phyloP scores from a whole-genome alignment of 1,284 basidiomycete species.

The Taiwanofungus camphoratus region DNA sequence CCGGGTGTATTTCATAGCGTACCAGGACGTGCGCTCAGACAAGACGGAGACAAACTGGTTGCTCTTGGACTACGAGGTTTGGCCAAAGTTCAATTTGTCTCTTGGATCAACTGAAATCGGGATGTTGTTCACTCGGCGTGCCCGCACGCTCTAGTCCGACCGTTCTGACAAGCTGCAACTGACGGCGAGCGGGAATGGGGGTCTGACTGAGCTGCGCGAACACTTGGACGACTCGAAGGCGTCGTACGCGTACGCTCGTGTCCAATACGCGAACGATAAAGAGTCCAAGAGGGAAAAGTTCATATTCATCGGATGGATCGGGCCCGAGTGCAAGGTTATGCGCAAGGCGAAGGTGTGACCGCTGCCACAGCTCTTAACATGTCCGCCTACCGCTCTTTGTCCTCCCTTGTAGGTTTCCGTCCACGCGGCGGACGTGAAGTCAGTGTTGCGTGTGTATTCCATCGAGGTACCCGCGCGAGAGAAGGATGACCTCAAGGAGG shows the following conservation, averaged over 20 bases:
- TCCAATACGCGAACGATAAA: constrained; percentile 83
- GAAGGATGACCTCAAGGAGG: constrained; percentile 78
- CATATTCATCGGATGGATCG: constrained; percentile 87
- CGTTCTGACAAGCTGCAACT: constrained; percentile 79
- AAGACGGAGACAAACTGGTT: constrained; percentile 84
- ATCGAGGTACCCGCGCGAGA: constrained; percentile 82
- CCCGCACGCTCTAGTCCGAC: constrained; percentile 61
- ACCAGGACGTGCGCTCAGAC: constrained; percentile 78
- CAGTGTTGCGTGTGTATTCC: constrained; percentile 71
- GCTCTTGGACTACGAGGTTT: constrained; percentile 80
- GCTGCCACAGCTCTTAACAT: neutral
- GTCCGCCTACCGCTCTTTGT: neutral
- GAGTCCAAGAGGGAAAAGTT: constrained; percentile 88
- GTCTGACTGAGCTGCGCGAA: constrained; percentile 73
- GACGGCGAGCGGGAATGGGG: constrained; percentile 73
- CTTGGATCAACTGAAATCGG: neutral
- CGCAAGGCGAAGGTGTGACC: constrained; percentile 76
- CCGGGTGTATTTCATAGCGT: constrained; percentile 46
- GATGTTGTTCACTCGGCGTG: neutral
- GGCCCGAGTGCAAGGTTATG: constrained; percentile 82
- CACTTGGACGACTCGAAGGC: constrained; percentile 69
- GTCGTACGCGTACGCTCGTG: constrained; percentile 78
- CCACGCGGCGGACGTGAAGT: constrained; percentile 81
- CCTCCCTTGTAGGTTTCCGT: constrained; percentile 67
- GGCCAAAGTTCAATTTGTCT: constrained; percentile 11